A percentile compares a stretch with the other conserved stretches of the same genome.
phyloP scores from a whole-genome alignment of 768 basidiomycete species.

The Naganishia onofrii region DNA sequence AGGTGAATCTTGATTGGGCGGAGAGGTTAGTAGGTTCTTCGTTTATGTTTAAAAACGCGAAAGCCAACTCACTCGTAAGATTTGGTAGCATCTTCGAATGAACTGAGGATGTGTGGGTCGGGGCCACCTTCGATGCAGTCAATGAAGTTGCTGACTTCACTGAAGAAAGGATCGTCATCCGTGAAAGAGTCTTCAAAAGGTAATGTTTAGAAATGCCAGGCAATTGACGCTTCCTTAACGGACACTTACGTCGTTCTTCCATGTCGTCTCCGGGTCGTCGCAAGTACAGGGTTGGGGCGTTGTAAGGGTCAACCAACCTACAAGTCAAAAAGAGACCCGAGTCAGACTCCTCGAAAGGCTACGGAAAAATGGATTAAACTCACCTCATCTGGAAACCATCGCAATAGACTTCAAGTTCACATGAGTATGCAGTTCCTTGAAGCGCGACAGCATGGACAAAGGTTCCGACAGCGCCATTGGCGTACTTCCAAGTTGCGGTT shows the following conservation, averaged over 20 bases:
- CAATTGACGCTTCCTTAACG: not conserved
- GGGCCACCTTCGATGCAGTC: conserved; percentile 83
- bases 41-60: too few species aligned
- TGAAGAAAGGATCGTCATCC: conserved; percentile 61
- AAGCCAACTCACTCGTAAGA: conserved; percentile 64
- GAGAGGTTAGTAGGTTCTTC: not conserved
- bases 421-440: conserved; percentile 89
- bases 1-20: conserved; percentile 59
- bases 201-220: not conserved
- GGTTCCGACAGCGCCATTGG: conserved; percentile 86
- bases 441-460: conserved; percentile 87
- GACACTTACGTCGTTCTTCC: conserved; percentile 47
- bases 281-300: conserved; percentile 80
- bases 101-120: conserved; percentile 75
- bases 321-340: conserved; percentile 20
- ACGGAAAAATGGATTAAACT: conserved; percentile 29
- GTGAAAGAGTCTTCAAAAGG: conserved; percentile 36
- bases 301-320: conserved; percentile 72
- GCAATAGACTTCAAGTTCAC: conserved; percentile 88
- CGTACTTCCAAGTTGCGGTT: conserved; percentile 94
- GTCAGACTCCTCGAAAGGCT: conserved; percentile 12
- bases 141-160: conserved; percentile 83
- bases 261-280: conserved; percentile 57
- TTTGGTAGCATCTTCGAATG: conserved; percentile 80
- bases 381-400: conserved; percentile 70